Evolutionary conservation across 148 eudicot genomes (phyloP).

Genomic region (Selenicereus undatus): DNA sequence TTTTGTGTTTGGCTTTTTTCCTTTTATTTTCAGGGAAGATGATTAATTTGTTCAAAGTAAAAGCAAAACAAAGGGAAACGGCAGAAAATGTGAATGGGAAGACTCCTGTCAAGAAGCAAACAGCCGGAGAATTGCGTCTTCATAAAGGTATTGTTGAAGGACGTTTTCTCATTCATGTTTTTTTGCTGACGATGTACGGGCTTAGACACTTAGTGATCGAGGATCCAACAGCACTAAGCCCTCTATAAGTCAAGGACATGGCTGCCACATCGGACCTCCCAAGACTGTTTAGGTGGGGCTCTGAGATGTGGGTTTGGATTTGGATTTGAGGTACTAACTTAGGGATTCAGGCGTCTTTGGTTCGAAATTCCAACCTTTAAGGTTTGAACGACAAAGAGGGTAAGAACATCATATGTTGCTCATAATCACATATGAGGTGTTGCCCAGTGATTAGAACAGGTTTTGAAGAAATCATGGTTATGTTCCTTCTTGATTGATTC

Average conservation of each 20-base stretch:
- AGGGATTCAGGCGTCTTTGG: background rate
- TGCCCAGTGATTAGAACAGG: background rate
- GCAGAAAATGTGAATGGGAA: conserved; percentile 71
- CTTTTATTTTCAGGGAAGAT: conserved; percentile 41
- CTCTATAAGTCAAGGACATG: background rate
- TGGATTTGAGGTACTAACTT: background rate
- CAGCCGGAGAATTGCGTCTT: conserved; percentile 85
- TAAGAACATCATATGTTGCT: background rate
- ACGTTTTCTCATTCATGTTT: background rate
- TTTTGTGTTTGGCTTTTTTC: conserved; percentile 8
- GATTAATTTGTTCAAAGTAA: conserved; percentile 81
- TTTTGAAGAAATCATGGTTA: background rate
- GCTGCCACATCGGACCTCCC: background rate
- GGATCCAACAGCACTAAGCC: background rate
- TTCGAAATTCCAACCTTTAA: too few species aligned
- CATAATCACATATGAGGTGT: background rate
- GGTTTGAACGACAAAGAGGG: background rate
- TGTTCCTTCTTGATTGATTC: background rate
- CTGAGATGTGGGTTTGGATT: too few species aligned
- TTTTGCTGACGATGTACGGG: background rate
- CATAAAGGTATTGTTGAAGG: conserved; percentile 48
- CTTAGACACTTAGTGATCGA: background rate
- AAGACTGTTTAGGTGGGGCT: background rate
- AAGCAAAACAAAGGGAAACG: conserved; percentile 67
- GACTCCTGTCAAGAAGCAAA: conserved; percentile 64